These are phyloP conservation scores for Plectosphaerella sp. DNA, from an alignment of 2,329 filamentous ascomycete genomes.

Conservation along the genomic window DNA sequence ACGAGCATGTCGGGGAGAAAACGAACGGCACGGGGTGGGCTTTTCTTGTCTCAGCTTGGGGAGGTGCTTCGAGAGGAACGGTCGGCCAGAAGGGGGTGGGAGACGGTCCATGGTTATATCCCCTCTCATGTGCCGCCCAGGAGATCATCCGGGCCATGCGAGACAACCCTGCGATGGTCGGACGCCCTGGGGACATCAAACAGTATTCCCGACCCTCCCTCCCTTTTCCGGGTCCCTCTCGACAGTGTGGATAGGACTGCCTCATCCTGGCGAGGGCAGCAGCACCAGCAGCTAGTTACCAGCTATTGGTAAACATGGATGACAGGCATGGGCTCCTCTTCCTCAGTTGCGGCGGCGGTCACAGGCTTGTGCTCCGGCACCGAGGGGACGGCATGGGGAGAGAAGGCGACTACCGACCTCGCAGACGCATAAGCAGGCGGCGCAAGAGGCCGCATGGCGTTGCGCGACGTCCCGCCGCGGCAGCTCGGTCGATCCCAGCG, in stretches of 20 bases:
- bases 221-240: not conserved
- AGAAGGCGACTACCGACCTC: too few relatives aligned
- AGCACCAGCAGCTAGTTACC: too few relatives aligned
- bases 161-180: not conserved
- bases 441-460: not conserved
- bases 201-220: not conserved
- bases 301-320: too few relatives aligned
- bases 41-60: not conserved
- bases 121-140: not conserved
- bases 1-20: conserved; percentile 1
- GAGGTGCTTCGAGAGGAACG: not conserved
- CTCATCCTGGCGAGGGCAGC: too few relatives aligned
- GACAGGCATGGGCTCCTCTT: too few relatives aligned
- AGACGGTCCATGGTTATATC: conserved; percentile 1
- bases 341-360: too few relatives aligned
- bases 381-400: too few relatives aligned
- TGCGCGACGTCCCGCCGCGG: not conserved
- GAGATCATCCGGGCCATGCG: not conserved
- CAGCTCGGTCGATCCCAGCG: not conserved
- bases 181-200: not conserved
- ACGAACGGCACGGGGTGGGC: not conserved
- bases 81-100: not conserved
- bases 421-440: not conserved
- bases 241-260: too few relatives aligned
- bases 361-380: too few relatives aligned